phyloP scores from a whole-genome alignment of 2,329 filamentous ascomycete species.

The Sporothrix schenckii region DNA sequence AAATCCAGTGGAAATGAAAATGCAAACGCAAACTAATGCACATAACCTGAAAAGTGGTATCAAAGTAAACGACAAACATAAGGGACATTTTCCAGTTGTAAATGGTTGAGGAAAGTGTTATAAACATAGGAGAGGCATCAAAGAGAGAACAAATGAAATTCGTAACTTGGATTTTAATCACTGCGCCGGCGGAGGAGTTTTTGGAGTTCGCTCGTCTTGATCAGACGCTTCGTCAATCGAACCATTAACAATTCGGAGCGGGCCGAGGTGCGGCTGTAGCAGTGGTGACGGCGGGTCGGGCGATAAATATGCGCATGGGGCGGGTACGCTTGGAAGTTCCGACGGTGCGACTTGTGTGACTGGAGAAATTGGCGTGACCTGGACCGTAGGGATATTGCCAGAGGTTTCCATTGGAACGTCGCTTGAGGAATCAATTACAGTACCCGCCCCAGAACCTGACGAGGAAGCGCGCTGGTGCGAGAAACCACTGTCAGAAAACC shows the following conservation, averaged over 20 bases:
- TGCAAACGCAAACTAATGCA: background rate
- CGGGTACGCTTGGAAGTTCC: background rate
- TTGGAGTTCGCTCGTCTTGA: background rate
- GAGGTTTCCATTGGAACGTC: background rate
- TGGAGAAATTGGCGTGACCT: background rate
- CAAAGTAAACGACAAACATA: background rate
- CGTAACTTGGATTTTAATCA: background rate
- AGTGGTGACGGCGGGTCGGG: slow-evolving; percentile 21
- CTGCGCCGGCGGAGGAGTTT: background rate
- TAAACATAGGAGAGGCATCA: slow-evolving; percentile 21
- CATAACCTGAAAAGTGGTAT: slow-evolving; percentile 3
- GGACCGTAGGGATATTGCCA: background rate
- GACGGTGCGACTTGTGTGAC: background rate
- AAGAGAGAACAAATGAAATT: slow-evolving; percentile 22
- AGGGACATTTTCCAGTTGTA: background rate
- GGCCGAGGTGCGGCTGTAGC: slow-evolving; percentile 26
- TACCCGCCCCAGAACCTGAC: slow-evolving; percentile 27
- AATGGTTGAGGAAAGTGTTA: background rate
- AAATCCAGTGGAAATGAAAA: background rate
- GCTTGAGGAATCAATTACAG: slow-evolving; percentile 3
- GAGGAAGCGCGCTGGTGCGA: slow-evolving; percentile 29
- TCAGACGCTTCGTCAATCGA: background rate
- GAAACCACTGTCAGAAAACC: background rate
- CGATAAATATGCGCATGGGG: background rate
- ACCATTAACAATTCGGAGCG: slow-evolving; percentile 27